Base-by-base conservation (phyloP, 345 rosid species). In the Arabis hirsuta region DNA sequence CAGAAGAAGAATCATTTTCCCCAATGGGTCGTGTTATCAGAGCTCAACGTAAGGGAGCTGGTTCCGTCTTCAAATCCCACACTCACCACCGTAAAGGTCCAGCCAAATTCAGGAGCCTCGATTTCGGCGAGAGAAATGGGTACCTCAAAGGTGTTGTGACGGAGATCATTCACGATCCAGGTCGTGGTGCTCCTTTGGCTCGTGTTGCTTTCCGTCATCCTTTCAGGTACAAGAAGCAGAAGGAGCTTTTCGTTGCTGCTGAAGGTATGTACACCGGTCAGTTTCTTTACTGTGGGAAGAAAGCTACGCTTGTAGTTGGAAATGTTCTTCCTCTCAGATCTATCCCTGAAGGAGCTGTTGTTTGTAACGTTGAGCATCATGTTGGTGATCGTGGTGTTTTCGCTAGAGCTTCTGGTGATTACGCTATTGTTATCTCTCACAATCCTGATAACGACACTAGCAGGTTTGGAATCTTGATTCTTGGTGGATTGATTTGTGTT, bases 51-150 rank as follows among this genome's bases (percentile, higher is more conserved):
- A 88, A 88, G 78, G 94, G 94, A 55, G 86, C 91, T 0, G 94
- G 91, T 3, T 86, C 90, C 27, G 91, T 88, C 67, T 88, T 88
- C 88, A 86, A 83, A 76, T 79, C 94, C 13, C 90, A 88, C 78
- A 86, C 89, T 31, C 90, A 88, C 80, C 90, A 86, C 81, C 86
- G 94, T 34, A 88, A 88, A 75, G 93, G 94, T 2, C 86, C 94
- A 0, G 89, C 91, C 5, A 80, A 87, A 9, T 88, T 88, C 85
- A 77, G 89, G 4, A 80, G 84, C 8, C 90, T 88, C 72, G 94
- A 88, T 29, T 88, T 80, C 68, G 89, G 91, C 2, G 91, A 88
- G 82, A 81, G 94, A 3, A 86, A 88, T 24, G 94, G 94, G 0
- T 86, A 86, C 57, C 78, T 88, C 9, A 86, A 82, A 60, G 94